These are phyloP conservation scores for Erysimum cheiri DNA, from an alignment of 441 rosid species.

Conservation along the genomic window DNA sequence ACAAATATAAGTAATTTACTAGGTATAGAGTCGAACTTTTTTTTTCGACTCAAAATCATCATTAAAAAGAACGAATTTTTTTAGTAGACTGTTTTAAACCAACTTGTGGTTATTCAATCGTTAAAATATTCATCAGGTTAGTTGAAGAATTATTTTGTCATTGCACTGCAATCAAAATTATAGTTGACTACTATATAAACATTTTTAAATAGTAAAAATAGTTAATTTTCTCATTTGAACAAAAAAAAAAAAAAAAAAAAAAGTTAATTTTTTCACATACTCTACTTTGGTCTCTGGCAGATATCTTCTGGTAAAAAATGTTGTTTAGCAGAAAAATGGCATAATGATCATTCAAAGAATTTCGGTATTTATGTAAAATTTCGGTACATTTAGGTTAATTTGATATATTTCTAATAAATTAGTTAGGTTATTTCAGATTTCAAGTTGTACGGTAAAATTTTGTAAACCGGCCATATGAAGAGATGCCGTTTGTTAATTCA, in stretches of 20 bases:
- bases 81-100: no score
- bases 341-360: not conserved
- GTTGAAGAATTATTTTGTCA: not conserved
- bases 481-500: not conserved
- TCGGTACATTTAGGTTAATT: no score
- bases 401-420: no score
- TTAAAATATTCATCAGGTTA: not conserved
- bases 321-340: not conserved
- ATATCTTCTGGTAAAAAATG: not conserved
- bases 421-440: no score
- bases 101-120: not conserved
- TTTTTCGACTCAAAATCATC: not conserved
- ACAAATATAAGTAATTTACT: not conserved
- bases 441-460: no score
- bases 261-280: no score
- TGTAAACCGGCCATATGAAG: not conserved
- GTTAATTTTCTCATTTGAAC: not conserved
- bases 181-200: not conserved
- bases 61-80: no score
- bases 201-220: not conserved
- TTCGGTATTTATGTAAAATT: no score
- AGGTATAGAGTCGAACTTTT: no score
- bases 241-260: no score
- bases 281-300: not conserved
- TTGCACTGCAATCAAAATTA: not conserved